Base-by-base conservation (phyloP, 805 yeast species). In the Grigorovia jiainica region DNA sequence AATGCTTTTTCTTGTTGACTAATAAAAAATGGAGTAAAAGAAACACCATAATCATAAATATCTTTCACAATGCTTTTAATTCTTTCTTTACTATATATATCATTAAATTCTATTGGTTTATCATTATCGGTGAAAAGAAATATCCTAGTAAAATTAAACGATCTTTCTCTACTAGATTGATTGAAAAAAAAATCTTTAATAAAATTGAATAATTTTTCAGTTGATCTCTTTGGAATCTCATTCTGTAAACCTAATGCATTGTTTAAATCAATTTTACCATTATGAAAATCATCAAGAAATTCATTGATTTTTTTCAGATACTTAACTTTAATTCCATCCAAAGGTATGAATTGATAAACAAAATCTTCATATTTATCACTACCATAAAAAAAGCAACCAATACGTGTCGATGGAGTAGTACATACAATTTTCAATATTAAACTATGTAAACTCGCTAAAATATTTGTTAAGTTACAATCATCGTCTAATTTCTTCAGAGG, bases 41-140 rank as follows among this genome's bases (percentile, higher is more conserved):
- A 64, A 29, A 82, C 76, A 33, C 60, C 63, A 15, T 68, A 64
- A 40, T 76, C 75, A 43, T 74, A 73, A 43, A 78, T 68, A 57
- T 83, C 92, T 32, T 71, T 70, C 11, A 82, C 68, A 5, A 79
- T 65, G 16, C 73, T 73, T 48, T 79, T 71, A 19, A 85, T 63
- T 5, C 74, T 64, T 36, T 66, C 67, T 50, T 71, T 71, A 3
- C 67, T 62, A 6, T 56, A 65, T 2, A 52, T 43, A 13, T 70
- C 65, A 7, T 64, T 51, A 7, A 65, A 64, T 41, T 67, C 66
- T 47, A 64, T 72, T 0, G 96, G 97, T 36, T 61, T 61, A 49
- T 82, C 92, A 55, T 81, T 78, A 55, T 80, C 82, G 0, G 95
- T 85, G 53, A 87, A 75, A 54, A 87, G 63, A 48, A 86, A 72